Evolutionary conservation across 345 rosid genomes (phyloP).

Genomic region (Citrus medica): DNA sequence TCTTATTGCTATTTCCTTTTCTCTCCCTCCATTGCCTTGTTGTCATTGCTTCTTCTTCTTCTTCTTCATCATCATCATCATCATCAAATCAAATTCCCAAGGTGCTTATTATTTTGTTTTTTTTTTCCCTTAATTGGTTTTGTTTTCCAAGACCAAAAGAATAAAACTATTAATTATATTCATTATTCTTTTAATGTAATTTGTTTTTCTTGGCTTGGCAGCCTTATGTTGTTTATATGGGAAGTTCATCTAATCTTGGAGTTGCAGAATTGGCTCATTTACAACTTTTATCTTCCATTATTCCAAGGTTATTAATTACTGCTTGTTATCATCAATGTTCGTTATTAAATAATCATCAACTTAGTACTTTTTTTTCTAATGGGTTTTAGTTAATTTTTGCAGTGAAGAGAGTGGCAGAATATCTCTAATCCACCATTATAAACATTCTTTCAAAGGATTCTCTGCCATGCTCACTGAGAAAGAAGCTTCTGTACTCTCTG

Average conservation of each 20-base stretch:
- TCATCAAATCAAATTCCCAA: conserved; percentile 23
- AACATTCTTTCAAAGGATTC: conserved; percentile 70
- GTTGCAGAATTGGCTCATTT: conserved; percentile 36
- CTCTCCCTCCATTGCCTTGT: conserved; percentile 14
- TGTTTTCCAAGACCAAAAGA: too few relatives aligned
- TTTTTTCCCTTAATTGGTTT: neutral
- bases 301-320: conserved; percentile 32
- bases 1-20: conserved; percentile 23
- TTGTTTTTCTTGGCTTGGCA: conserved; percentile 14
- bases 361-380: neutral
- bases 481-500: conserved; percentile 62
- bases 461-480: conserved; percentile 67
- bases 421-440: conserved; percentile 46
- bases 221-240: conserved; percentile 71
- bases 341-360: neutral
- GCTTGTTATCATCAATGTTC: neutral
- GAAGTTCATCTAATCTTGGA: conserved; percentile 37
- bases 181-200: neutral
- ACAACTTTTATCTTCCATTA: conserved; percentile 45
- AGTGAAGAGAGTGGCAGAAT: conserved; percentile 46
- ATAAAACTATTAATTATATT: neutral
- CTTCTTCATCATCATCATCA: conserved; percentile 1
- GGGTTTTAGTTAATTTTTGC: neutral
- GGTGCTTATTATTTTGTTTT: conserved; percentile 13
- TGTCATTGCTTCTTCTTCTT: conserved; percentile 1